These are phyloP conservation scores for Alternaria sp. DNA, from an alignment of 2,329 filamentous ascomycete species.

Conservation along the genomic window DNA sequence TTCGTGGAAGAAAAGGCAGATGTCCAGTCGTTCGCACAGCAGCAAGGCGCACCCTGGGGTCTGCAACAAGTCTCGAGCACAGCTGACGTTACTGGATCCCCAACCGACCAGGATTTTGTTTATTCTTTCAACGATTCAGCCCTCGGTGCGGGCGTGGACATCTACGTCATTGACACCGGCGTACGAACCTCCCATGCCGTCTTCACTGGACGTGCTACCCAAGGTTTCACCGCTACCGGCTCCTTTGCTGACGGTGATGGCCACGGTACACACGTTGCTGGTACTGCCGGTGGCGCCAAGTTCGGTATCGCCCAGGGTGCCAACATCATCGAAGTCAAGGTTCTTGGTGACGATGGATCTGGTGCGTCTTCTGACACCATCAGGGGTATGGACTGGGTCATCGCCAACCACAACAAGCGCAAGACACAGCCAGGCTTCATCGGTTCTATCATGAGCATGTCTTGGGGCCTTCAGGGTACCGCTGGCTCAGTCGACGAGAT, in stretches of 20 bases:
- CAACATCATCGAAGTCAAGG: slow-evolving; percentile 62
- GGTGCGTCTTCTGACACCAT: slow-evolving; percentile 60
- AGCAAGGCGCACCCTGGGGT: slow-evolving; percentile 56
- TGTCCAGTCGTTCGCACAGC: slow-evolving; percentile 43
- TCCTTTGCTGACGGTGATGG: slow-evolving; percentile 54
- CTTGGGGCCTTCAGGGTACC: slow-evolving; percentile 50
- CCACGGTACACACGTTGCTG: slow-evolving; percentile 60
- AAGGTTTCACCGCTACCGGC: slow-evolving; percentile 53
- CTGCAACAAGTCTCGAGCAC: slow-evolving; percentile 56
- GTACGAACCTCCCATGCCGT: slow-evolving; percentile 57
- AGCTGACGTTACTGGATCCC: slow-evolving; percentile 44
- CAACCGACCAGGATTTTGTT: slow-evolving; percentile 49
- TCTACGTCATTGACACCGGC: slow-evolving; percentile 61
- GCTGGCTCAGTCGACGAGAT: slow-evolving; percentile 50
- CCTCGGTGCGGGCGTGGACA: slow-evolving; percentile 56
- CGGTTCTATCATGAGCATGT: slow-evolving; percentile 60
- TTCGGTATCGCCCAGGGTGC: slow-evolving; percentile 60
- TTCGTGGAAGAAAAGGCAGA: slow-evolving; percentile 54
- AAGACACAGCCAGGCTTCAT: slow-evolving; percentile 51
- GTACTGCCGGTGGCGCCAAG: slow-evolving; percentile 55
- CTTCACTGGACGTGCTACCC: slow-evolving; percentile 55
- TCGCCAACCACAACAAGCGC: slow-evolving; percentile 56
- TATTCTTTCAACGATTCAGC: slow-evolving; percentile 52
- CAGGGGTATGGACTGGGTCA: slow-evolving; percentile 59
- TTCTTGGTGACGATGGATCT: slow-evolving; percentile 57